Percentiles rank a stretch among this genome's conserved stretches.
These are phyloP conservation scores for Rhodocollybia butyracea DNA, from an alignment of 768 basidiomycete species.

Conservation along the genomic window DNA sequence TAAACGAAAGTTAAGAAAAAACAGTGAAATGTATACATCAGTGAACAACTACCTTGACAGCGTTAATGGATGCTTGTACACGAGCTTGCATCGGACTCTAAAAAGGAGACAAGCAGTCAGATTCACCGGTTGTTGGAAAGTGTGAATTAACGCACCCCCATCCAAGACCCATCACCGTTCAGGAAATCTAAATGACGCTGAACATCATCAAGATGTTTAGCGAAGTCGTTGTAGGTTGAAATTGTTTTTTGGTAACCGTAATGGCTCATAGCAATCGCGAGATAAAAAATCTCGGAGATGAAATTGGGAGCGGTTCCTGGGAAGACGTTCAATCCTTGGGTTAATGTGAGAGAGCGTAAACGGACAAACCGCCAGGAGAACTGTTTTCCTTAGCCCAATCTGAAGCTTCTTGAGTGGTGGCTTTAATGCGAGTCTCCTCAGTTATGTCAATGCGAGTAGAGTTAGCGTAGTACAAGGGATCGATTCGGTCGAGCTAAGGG, in stretches of 20 bases:
- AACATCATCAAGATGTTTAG: conserved; percentile 73
- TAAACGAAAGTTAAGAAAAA: conserved; percentile 23
- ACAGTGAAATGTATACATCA: background rate
- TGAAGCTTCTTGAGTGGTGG: conserved; percentile 82
- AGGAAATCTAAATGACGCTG: conserved; percentile 74
- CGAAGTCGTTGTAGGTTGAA: conserved; percentile 67
- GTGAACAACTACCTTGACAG: conserved; percentile 55
- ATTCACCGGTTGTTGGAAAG: background rate
- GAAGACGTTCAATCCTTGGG: background rate
- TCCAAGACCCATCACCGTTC: conserved; percentile 78
- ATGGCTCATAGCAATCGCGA: conserved; percentile 84
- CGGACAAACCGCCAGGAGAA: conserved; percentile 36
- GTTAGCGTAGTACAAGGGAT: conserved; percentile 74
- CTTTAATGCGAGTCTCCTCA: conserved; percentile 94
- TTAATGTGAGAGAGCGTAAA: background rate
- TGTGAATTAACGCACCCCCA: conserved; percentile 54
- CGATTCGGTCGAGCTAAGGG: conserved; percentile 84
- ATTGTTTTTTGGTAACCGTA: conserved; percentile 85
- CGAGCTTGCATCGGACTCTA: conserved; percentile 74
- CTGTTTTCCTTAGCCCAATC: conserved; percentile 61
- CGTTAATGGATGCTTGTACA: conserved; percentile 72
- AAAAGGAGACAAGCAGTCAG: background rate
- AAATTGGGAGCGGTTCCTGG: conserved; percentile 78
- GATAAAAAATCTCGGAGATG: conserved; percentile 92
- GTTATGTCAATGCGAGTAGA: conserved; percentile 70